These are phyloP conservation scores for Kwoniella shandongensis DNA, from an alignment of 768 basidiomycete genomes.

Conservation along the genomic window DNA sequence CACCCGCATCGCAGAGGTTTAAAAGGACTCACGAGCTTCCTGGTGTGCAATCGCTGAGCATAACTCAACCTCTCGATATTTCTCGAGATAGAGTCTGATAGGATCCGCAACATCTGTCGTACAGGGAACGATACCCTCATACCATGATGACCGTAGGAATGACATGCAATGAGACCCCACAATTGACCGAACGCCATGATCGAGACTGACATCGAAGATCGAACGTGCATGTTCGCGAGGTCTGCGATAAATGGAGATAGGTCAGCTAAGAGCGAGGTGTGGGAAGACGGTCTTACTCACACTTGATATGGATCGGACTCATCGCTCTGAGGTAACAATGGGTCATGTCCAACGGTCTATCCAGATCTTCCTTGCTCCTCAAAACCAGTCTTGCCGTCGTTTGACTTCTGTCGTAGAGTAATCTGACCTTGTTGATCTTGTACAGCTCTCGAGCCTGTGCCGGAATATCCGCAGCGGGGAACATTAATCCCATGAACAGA, in stretches of 20 bases:
- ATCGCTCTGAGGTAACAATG: conserved; percentile 81
- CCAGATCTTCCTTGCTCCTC: conserved; percentile 64
- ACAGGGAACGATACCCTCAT: conserved; percentile 84
- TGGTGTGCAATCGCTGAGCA: conserved; percentile 69
- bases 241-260: conserved; percentile 55
- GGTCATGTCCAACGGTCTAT: conserved; percentile 74
- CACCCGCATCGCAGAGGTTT: background rate
- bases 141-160: conserved; percentile 72
- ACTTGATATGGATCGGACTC: conserved; percentile 81
- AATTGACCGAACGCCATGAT: conserved; percentile 75
- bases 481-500: conserved; percentile 59
- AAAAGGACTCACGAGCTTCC: conserved; percentile 67
- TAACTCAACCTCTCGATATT: conserved; percentile 78
- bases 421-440: conserved; percentile 71
- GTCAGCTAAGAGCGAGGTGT: conserved; percentile 13
- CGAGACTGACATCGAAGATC: conserved; percentile 82
- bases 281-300: conserved; percentile 53
- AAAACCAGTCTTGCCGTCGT: conserved; percentile 72
- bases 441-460: conserved; percentile 67
- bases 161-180: conserved; percentile 78
- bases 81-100: conserved; percentile 74
- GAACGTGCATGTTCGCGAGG: conserved; percentile 75
- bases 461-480: conserved; percentile 55
- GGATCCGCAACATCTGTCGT: conserved; percentile 73
- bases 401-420: conserved; percentile 72